A percentile compares a stretch with the other conserved stretches of the same genome.
Evolutionary conservation across 148 eudicot species (phyloP).

Genomic region (Chenopodium berlandieri): DNA sequence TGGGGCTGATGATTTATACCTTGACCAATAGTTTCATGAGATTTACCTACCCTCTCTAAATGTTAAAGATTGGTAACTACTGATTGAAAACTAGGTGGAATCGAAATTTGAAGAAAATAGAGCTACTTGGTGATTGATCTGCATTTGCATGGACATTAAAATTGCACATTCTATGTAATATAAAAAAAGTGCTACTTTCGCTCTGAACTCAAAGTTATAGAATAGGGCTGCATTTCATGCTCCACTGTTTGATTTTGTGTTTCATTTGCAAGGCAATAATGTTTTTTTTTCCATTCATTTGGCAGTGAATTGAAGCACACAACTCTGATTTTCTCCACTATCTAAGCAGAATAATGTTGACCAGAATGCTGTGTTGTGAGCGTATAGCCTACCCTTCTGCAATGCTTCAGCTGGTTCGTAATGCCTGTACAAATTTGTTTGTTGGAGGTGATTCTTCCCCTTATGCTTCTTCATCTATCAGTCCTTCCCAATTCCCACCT

Average conservation of each 20-base stretch:
- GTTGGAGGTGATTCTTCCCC: constrained; percentile 43
- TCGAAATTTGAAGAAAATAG: background rate
- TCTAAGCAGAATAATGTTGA: constrained; percentile 22
- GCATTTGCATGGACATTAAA: too few relatives aligned
- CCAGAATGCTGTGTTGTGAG: background rate
- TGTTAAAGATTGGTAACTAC: background rate
- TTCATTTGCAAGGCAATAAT: background rate
- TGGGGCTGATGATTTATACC: background rate
- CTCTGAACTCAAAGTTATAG: background rate
- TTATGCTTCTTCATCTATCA: background rate
- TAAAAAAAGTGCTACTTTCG: background rate
- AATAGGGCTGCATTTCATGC: background rate
- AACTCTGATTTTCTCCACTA: background rate
- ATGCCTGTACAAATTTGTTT: constrained; percentile 40
- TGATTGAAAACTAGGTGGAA: background rate
- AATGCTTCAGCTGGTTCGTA: constrained; percentile 26
- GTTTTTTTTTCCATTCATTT: background rate
- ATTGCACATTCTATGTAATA: too few relatives aligned
- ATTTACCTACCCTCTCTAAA: background rate
- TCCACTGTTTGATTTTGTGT: background rate
- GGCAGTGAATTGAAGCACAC: constrained; percentile 8
- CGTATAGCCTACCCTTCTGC: constrained; percentile 10
- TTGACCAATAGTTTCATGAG: background rate
- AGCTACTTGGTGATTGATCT: too few relatives aligned
- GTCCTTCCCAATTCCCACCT: background rate